phyloP scores from a whole-genome alignment of 345 rosid species.

The Orychophragmus violaceus region DNA sequence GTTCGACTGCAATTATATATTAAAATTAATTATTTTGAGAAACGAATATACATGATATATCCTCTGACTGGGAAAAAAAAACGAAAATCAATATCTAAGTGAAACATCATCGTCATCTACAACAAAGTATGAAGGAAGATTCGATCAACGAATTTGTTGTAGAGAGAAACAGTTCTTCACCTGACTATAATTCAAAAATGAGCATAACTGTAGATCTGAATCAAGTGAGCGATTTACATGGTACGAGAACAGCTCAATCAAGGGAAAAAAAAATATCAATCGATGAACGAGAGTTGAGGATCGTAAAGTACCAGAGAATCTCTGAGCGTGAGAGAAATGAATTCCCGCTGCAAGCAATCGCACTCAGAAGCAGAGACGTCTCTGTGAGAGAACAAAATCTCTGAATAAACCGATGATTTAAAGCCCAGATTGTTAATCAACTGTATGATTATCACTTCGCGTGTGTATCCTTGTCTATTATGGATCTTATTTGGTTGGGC shows the following conservation, averaged over 20 bases:
- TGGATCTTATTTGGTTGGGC: not conserved
- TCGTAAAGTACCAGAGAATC: not conserved
- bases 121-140: not conserved
- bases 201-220: conserved; percentile 1
- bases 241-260: not conserved
- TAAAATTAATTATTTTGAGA: not conserved
- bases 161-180: not conserved
- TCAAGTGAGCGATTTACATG: not conserved
- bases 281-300: not conserved
- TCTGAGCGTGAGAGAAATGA: not conserved
- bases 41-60: conserved; percentile 3
- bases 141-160: not conserved
- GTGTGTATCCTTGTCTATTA: not conserved
- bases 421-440: not conserved
- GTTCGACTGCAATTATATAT: not conserved
- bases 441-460: not conserved
- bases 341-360: conserved; percentile 22
- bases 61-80: not conserved
- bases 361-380: not conserved
- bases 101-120: not conserved
- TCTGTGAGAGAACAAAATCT: not conserved
- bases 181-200: not conserved
- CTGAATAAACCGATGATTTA: not conserved
- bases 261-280: not conserved
- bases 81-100: not conserved